phyloP scores from a whole-genome alignment of 208 protist species.

The Leishmania guyanensis region DNA sequence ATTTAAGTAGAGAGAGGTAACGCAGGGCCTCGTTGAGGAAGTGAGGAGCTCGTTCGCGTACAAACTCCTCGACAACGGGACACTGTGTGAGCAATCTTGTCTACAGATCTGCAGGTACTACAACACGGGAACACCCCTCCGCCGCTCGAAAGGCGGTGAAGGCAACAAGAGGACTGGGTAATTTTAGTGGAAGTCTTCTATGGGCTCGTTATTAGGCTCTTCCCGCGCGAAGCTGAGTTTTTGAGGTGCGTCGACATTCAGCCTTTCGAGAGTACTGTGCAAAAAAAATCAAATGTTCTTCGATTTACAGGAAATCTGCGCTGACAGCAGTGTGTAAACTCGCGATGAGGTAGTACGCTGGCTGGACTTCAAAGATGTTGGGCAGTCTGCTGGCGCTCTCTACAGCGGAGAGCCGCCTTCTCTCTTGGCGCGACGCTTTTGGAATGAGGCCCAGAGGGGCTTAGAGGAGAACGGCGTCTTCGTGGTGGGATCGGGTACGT shows the following conservation, averaged over 20 bases:
- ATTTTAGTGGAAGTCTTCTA: conserved; percentile 53
- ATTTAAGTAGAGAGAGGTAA: conserved; percentile 31
- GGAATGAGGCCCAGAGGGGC: conserved; percentile 37
- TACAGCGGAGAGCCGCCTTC: conserved; percentile 27
- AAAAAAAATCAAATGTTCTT: background rate
- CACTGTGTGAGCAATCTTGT: conserved; percentile 49
- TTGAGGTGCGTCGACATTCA: conserved; percentile 31
- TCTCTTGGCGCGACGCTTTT: conserved; percentile 45
- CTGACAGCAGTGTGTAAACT: conserved; percentile 27
- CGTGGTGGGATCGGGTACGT: conserved; percentile 49
- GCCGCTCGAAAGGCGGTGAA: conserved; percentile 23
- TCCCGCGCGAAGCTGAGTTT: conserved; percentile 37
- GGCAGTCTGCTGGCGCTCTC: conserved; percentile 21
- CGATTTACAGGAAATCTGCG: conserved; percentile 34
- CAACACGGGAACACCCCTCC: conserved; percentile 9
- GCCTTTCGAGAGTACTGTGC: conserved; percentile 29
- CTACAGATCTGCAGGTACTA: conserved; percentile 45
- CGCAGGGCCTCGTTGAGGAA: conserved; percentile 41
- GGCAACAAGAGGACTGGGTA: conserved; percentile 30
- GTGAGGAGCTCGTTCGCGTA: conserved; percentile 37
- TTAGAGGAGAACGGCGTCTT: conserved; percentile 43
- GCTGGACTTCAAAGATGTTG: conserved; percentile 17
- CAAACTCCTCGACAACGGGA: conserved; percentile 50
- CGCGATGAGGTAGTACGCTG: conserved; percentile 27
- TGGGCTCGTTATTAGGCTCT: conserved; percentile 53